phyloP scores from a whole-genome alignment of 2,329 filamentous ascomycete species.

The Fusarium pilosicola region DNA sequence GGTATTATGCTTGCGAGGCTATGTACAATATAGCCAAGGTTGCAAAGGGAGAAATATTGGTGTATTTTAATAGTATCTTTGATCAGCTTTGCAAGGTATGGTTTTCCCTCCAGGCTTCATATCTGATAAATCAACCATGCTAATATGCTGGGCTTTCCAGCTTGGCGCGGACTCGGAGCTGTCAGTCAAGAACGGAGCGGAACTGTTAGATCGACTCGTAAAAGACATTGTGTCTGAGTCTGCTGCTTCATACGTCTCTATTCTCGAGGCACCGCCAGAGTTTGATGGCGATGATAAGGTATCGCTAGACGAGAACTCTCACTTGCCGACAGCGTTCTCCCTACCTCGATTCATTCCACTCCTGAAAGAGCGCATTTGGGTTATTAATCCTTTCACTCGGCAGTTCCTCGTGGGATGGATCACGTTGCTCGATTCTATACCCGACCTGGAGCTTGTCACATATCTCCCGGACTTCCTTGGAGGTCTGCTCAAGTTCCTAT shows the following conservation, averaged over 20 bases:
- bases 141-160: conserved; percentile 56
- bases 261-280: conserved; percentile 71
- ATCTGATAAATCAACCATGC: background rate
- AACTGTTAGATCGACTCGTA: conserved; percentile 91
- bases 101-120: background rate
- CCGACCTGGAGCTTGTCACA: conserved; percentile 92
- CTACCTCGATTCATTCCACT: conserved; percentile 90
- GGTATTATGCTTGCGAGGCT: conserved; percentile 98
- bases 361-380: conserved; percentile 91
- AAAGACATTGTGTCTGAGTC: conserved; percentile 98
- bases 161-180: conserved; percentile 95
- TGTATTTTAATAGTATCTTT: conserved; percentile 99
- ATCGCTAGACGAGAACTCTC: conserved; percentile 58
- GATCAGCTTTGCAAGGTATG: conserved; percentile 93
- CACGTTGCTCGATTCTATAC: conserved; percentile 92
- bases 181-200: conserved; percentile 97
- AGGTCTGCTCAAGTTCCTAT: conserved; percentile 90
- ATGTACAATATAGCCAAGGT: conserved; percentile 99
- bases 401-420: conserved; percentile 98
- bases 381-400: conserved; percentile 92
- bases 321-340: conserved; percentile 87
- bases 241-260: conserved; percentile 91
- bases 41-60: conserved; percentile 94
- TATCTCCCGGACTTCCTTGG: conserved; percentile 92
- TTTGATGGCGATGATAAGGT: conserved; percentile 57